A percentile compares a stretch with the other conserved stretches of the same genome.
phyloP scores from a whole-genome alignment of 164 flowering plant species.

The Stephania yunnanensis region DNA sequence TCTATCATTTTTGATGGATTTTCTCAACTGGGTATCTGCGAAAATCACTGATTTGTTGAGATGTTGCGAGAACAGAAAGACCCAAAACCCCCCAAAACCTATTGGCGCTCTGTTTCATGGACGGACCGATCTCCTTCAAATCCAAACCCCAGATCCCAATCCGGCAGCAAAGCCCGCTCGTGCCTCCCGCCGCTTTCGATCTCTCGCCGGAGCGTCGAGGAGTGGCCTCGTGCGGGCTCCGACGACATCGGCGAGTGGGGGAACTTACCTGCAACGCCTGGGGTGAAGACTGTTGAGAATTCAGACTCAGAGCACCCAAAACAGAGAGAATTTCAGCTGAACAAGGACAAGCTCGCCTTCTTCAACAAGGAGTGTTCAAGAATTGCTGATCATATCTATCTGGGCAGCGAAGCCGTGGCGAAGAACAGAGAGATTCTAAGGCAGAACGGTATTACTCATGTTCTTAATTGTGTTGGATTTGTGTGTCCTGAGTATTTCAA shows the following conservation, averaged over 20 bases:
- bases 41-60: slow-evolving; percentile 3
- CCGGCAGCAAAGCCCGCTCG: slow-evolving; percentile 30
- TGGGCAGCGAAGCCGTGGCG: slow-evolving; percentile 78
- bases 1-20: not conserved
- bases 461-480: slow-evolving; percentile 87
- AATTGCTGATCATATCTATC: slow-evolving; percentile 63
- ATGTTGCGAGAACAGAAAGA: slow-evolving; percentile 44
- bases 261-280: slow-evolving; percentile 44
- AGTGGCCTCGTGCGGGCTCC: slow-evolving; percentile 73
- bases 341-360: slow-evolving; percentile 71
- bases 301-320: not conserved
- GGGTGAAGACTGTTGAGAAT: slow-evolving; percentile 18
- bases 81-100: slow-evolving; percentile 30
- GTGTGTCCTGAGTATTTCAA: slow-evolving; percentile 86
- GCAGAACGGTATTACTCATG: slow-evolving; percentile 72
- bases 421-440: slow-evolving; percentile 56
- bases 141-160: slow-evolving; percentile 32
- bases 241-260: slow-evolving; percentile 82
- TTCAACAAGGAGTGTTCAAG: slow-evolving; percentile 81
- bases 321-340: slow-evolving; percentile 41
- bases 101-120: slow-evolving; percentile 68
- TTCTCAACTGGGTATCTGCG: not conserved
- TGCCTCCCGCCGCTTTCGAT: slow-evolving; percentile 64
- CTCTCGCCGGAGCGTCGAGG: slow-evolving; percentile 38
- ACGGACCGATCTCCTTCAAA: slow-evolving; percentile 51